Evolutionary conservation across 176 grass and related monocot genomes (phyloP).

Genomic region (Cenchrus purpureus): DNA sequence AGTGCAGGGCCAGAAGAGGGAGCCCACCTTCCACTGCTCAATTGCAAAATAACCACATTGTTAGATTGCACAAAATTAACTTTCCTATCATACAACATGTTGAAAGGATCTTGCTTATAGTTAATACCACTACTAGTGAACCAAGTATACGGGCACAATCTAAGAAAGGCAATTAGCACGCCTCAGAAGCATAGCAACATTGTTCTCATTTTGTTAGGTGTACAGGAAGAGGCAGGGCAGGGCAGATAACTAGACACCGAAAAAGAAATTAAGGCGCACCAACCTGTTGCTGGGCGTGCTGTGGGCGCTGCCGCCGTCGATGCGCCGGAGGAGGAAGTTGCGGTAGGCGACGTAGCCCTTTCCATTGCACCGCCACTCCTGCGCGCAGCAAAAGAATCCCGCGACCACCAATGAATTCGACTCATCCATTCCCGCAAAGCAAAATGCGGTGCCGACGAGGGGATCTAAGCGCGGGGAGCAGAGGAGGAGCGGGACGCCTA

Average conservation of each 20-base stretch:
- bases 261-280: slow-evolving; percentile 5
- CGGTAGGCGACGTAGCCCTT: slow-evolving; percentile 80
- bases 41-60: slow-evolving; percentile 23
- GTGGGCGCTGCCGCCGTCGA: slow-evolving; percentile 64
- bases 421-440: background rate
- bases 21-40: slow-evolving; percentile 69
- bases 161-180: background rate
- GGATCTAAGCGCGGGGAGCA: slow-evolving; percentile 12
- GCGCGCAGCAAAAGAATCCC: slow-evolving; percentile 1
- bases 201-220: slow-evolving; percentile 23
- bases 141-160: background rate
- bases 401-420: background rate
- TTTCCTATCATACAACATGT: slow-evolving; percentile 3
- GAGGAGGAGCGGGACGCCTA: background rate
- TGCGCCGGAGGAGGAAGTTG: slow-evolving; percentile 71
- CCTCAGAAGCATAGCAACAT: background rate
- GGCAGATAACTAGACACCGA: background rate
- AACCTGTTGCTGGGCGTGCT: slow-evolving; percentile 88
- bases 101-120: slow-evolving; percentile 29
- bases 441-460: background rate
- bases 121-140: background rate
- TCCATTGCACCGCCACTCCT: slow-evolving; percentile 96
- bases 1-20: slow-evolving; percentile 53
- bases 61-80: slow-evolving; percentile 40
- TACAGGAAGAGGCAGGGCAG: background rate